phyloP scores from a whole-genome alignment of 75 land plant genomes.

The Picea glauca region DNA sequence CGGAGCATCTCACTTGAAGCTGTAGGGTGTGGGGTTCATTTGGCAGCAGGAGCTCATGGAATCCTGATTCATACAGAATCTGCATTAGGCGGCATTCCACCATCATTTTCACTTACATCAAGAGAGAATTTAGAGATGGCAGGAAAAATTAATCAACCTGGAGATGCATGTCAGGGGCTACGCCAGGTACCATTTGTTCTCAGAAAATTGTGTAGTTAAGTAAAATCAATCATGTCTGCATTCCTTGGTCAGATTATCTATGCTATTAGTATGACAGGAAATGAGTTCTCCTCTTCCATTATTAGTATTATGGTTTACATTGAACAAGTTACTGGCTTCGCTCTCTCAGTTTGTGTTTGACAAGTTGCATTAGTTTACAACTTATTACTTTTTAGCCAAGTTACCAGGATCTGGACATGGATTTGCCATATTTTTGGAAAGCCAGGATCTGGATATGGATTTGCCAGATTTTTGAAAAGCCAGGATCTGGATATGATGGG shows the following conservation, averaged over 20 bases:
- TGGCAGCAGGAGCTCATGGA: conserved; percentile 92
- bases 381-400: too few species aligned
- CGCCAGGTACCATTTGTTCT: conserved; percentile 46
- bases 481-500: too few species aligned
- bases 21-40: conserved; percentile 75
- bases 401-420: too few species aligned
- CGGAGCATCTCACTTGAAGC: conserved; percentile 89
- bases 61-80: conserved; percentile 74
- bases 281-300: not conserved
- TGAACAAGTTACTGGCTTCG: not conserved
- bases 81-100: conserved; percentile 42
- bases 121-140: conserved; percentile 21
- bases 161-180: conserved; percentile 71
- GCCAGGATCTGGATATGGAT: too few species aligned
- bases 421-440: too few species aligned
- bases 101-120: conserved; percentile 19
- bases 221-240: not conserved
- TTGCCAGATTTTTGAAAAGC: too few species aligned
- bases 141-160: conserved; percentile 65
- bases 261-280: not conserved
- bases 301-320: not conserved
- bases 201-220: not conserved
- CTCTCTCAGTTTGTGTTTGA: not conserved
- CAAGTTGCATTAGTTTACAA: not conserved
- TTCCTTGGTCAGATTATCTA: not conserved